Conservation (phyloP, 495 filamentous ascomycete species). For the Penicillium herquei region DNA sequence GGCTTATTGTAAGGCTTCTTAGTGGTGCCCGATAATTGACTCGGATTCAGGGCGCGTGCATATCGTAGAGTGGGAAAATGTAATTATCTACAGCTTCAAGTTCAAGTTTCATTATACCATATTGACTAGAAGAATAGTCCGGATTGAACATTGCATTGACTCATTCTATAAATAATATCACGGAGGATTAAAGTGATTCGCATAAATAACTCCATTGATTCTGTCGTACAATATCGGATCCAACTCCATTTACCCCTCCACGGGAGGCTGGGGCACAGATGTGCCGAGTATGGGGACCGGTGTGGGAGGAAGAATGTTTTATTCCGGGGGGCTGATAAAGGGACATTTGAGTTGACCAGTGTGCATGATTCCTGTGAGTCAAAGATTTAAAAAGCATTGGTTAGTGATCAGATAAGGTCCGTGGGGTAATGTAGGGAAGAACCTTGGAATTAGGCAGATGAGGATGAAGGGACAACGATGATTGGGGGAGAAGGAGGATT, state of each 20-base stretch:
- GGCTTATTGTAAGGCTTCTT: background rate
- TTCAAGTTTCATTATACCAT: too few species aligned
- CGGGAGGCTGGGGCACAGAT: background rate
- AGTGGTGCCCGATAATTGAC: background rate
- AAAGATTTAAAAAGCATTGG: slow-evolving; percentile 22
- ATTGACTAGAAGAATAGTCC: too few species aligned
- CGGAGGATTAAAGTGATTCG: too few species aligned
- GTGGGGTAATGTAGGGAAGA: slow-evolving; percentile 1
- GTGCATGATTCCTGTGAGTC: slow-evolving; percentile 21
- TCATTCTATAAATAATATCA: too few species aligned
- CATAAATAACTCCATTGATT: background rate
- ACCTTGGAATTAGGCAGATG: too few species aligned
- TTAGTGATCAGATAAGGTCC: slow-evolving; percentile 26
- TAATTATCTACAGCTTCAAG: too few species aligned
- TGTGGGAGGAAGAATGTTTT: too few species aligned
- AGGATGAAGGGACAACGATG: too few species aligned
- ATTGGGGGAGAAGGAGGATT: too few species aligned
- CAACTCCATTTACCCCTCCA: slow-evolving; percentile 7
- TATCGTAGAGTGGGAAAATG: too few species aligned
- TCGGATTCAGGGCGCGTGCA: background rate
- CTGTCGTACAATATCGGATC: background rate
- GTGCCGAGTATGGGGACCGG: background rate
- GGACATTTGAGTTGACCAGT: background rate
- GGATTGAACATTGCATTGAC: too few species aligned
- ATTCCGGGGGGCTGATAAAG: background rate